phyloP scores from a whole-genome alignment of 257 asterid species.

The Anisodus acutangulus region DNA sequence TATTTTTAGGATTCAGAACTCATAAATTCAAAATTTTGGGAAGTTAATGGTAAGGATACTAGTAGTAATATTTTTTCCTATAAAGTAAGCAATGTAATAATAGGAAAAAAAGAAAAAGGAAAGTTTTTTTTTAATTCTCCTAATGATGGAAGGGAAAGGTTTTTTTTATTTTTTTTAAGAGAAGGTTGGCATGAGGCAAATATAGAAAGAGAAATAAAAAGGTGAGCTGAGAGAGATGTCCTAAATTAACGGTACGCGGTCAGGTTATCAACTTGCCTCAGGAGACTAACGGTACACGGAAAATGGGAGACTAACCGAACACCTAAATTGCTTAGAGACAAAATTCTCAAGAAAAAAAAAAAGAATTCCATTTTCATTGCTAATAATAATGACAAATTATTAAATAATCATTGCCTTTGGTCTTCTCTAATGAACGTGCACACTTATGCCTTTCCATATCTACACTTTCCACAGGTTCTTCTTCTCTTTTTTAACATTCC shows the following conservation, averaged over 20 bases:
- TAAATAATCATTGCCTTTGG: conserved; percentile 25
- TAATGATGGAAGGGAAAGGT: background rate
- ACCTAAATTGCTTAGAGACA: background rate
- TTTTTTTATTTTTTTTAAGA: too few species aligned
- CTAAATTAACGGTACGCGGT: conserved; percentile 52
- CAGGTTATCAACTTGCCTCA: conserved; percentile 43
- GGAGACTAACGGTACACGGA: conserved; percentile 54
- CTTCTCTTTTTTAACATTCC: background rate
- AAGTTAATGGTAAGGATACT: too few species aligned
- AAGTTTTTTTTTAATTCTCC: background rate
- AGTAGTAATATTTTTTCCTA: background rate
- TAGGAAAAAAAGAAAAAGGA: background rate
- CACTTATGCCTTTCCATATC: conserved; percentile 24
- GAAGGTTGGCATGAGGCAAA: background rate
- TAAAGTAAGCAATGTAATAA: background rate
- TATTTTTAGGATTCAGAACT: too few species aligned
- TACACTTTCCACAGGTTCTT: background rate
- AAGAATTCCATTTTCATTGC: background rate
- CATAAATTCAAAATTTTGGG: too few species aligned
- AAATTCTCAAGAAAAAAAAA: background rate
- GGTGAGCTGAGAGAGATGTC: conserved; percentile 22
- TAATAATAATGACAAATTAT: background rate
- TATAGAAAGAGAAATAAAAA: background rate
- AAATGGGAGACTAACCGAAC: conserved; percentile 40
- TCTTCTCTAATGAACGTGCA: conserved; percentile 32